These are phyloP conservation scores for Didymella segeticola DNA, from an alignment of 2,329 filamentous ascomycete species.

Conservation along the genomic window DNA sequence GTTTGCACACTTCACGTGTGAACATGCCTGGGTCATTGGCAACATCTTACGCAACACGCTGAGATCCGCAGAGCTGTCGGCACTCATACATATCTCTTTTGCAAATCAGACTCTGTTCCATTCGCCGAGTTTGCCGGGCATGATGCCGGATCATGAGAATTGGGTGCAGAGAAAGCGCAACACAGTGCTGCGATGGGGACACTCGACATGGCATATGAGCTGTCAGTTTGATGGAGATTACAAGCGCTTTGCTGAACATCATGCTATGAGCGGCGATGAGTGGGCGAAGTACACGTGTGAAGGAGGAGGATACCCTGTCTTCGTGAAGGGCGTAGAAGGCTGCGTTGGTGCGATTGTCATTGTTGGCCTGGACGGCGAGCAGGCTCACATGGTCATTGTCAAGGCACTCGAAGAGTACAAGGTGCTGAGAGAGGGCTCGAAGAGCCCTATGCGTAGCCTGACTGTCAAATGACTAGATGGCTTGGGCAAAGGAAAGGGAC, in stretches of 20 bases:
- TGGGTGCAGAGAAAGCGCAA: constrained; percentile 71
- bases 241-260: constrained; percentile 68
- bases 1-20: constrained; percentile 65
- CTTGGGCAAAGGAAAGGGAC: constrained; percentile 21
- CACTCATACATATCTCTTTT: constrained; percentile 70
- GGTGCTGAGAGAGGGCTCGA: constrained; percentile 44
- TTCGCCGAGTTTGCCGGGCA: constrained; percentile 69
- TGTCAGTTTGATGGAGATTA: constrained; percentile 74
- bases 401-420: constrained; percentile 68
- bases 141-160: constrained; percentile 72
- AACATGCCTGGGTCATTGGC: constrained; percentile 71
- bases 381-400: constrained; percentile 79
- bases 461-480: constrained; percentile 43
- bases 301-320: constrained; percentile 76
- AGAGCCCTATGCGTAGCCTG: constrained; percentile 42
- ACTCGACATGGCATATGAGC: constrained; percentile 73
- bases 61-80: constrained; percentile 60
- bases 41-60: constrained; percentile 70
- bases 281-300: constrained; percentile 74
- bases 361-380: constrained; percentile 75
- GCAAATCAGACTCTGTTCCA: constrained; percentile 73
- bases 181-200: constrained; percentile 74
- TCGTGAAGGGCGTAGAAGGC: constrained; percentile 76
- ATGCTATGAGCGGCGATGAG: constrained; percentile 61
- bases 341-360: constrained; percentile 78